phyloP scores from a whole-genome alignment of 75 land plant species.

The Pinus albicaulis region DNA sequence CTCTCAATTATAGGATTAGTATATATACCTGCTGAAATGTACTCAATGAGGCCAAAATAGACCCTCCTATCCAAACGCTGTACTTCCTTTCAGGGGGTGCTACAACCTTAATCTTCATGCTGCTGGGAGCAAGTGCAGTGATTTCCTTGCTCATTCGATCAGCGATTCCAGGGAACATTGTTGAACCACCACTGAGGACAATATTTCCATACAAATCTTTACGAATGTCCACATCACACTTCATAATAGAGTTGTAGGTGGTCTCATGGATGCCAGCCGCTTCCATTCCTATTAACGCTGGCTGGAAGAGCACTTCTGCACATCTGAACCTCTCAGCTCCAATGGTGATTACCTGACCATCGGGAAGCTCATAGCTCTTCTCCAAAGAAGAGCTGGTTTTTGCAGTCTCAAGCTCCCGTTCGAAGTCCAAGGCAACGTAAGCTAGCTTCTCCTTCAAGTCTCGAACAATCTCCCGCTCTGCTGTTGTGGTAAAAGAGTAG shows the following conservation, averaged over 20 bases:
- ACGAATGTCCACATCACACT: conserved; percentile 38
- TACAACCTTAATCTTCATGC: conserved; percentile 28
- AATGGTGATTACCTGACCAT: conserved; percentile 45
- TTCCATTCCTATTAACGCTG: conserved; percentile 40
- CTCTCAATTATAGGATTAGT: background rate
- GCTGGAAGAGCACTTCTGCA: conserved; percentile 40
- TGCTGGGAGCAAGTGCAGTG: conserved; percentile 11
- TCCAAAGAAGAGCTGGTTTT: conserved; percentile 29
- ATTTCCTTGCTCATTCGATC: conserved; percentile 18
- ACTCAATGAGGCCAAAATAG: conserved; percentile 9
- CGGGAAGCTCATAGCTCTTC: conserved; percentile 37
- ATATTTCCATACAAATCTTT: conserved; percentile 30
- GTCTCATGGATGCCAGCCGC: conserved; percentile 20
- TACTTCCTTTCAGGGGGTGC: conserved; percentile 21
- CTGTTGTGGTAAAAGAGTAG: conserved; percentile 43
- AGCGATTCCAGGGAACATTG: conserved; percentile 33
- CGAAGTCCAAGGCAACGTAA: conserved; percentile 45
- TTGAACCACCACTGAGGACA: conserved; percentile 39
- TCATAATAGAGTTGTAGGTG: conserved; percentile 31
- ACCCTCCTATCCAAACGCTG: conserved; percentile 14
- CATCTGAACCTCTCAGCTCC: conserved; percentile 42
- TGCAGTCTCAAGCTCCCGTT: conserved; percentile 47
- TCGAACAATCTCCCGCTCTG: conserved; percentile 40
- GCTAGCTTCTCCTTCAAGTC: conserved; percentile 42
- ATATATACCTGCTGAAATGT: conserved; percentile 20